Evolutionary conservation across 495 filamentous ascomycete species (phyloP).

Genomic region (Xylaria scruposa): DNA sequence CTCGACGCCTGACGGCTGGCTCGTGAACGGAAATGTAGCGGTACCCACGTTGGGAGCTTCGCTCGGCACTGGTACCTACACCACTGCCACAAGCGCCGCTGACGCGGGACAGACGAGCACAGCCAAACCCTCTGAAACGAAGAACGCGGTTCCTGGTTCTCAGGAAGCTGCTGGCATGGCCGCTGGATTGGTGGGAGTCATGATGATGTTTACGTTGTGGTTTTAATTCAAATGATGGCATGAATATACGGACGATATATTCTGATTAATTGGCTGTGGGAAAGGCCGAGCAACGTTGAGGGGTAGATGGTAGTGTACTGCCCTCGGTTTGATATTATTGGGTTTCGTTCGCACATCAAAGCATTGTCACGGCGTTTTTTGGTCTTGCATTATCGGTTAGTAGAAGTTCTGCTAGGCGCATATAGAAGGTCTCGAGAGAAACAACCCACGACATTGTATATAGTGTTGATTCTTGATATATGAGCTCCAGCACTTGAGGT

Average conservation of each 20-base stretch:
- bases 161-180: slow-evolving; percentile 48
- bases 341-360: not conserved
- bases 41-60: slow-evolving; percentile 73
- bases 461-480: not conserved
- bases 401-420: slow-evolving; percentile 2
- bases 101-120: slow-evolving; percentile 18
- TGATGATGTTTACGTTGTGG: slow-evolving; percentile 60
- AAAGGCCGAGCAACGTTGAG: not conserved
- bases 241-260: slow-evolving; percentile 18
- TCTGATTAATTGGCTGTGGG: slow-evolving; percentile 4
- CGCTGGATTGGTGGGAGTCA: slow-evolving; percentile 55
- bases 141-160: slow-evolving; percentile 29
- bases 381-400: slow-evolving; percentile 4
- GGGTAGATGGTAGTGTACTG: not conserved
- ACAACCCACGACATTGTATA: slow-evolving; percentile 8
- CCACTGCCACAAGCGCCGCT: slow-evolving; percentile 37
- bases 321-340: slow-evolving; percentile 12
- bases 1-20: slow-evolving; percentile 73
- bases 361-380: slow-evolving; percentile 14
- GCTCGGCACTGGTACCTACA: slow-evolving; percentile 40
- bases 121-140: slow-evolving; percentile 33
- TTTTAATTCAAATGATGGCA: slow-evolving; percentile 36
- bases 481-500: not conserved
- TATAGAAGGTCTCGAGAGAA: not conserved
- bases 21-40: slow-evolving; percentile 68